A percentile compares a stretch with the other conserved stretches of the same genome.
Conservation (phyloP, 1,139 yeast genomes). For the Debaryomyces nepalensis region DNA sequence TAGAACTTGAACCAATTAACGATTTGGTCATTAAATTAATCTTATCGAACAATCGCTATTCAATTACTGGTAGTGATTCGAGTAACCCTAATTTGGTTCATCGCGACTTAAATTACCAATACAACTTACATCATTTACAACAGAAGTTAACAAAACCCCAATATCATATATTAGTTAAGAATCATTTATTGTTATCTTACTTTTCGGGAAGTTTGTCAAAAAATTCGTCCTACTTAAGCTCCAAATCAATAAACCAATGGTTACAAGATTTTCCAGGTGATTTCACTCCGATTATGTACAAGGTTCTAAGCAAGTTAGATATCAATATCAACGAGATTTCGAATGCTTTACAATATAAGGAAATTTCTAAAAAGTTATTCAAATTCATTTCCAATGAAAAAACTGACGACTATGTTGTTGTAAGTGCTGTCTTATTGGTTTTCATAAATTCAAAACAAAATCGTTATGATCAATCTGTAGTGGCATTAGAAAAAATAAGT, state of each 20-base stretch:
- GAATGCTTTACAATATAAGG: slow-evolving; percentile 19
- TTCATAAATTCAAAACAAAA: slow-evolving; percentile 45
- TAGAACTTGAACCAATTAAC: slow-evolving; percentile 26
- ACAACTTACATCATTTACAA: slow-evolving; percentile 36
- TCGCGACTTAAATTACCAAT: slow-evolving; percentile 50
- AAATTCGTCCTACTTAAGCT: slow-evolving; percentile 30
- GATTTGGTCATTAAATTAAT: slow-evolving; percentile 40
- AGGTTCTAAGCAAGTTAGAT: slow-evolving; percentile 33
- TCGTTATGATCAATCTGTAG: slow-evolving; percentile 51
- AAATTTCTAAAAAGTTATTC: slow-evolving; percentile 32
- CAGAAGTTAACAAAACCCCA: slow-evolving; percentile 52
- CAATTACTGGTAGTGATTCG: slow-evolving; percentile 20
- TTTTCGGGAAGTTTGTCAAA: slow-evolving; percentile 41
- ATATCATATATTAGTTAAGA: slow-evolving; percentile 44
- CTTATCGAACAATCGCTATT: slow-evolving; percentile 39
- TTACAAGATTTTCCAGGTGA: slow-evolving; percentile 36
- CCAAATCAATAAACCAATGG: slow-evolving; percentile 25
- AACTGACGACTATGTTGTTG: slow-evolving; percentile 26
- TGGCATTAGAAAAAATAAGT: slow-evolving; percentile 43
- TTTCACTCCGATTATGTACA: slow-evolving; percentile 36
- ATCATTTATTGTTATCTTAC: slow-evolving; percentile 47
- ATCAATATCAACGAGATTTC: slow-evolving; percentile 35
- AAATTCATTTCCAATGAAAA: slow-evolving; percentile 24
- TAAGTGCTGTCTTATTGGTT: slow-evolving; percentile 48
- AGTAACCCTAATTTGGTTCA: slow-evolving; percentile 41